Evolutionary conservation across 306 rosid genomes (phyloP).

Genomic region (Geum urbanum): DNA sequence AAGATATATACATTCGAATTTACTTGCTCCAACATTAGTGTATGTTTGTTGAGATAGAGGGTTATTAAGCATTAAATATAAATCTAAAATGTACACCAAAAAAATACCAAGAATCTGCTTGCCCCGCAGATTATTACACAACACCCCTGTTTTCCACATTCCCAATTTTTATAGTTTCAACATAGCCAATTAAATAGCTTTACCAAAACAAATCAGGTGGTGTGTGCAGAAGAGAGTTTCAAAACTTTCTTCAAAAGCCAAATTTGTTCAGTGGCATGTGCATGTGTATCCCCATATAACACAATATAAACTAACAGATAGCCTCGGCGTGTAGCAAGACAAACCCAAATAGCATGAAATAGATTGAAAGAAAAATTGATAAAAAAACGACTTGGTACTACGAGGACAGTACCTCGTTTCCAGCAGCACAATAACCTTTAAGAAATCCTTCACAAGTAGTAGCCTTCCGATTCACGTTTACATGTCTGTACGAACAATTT

Average conservation of each 20-base stretch:
- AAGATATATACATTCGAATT: constrained; percentile 30
- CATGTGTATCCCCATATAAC: not conserved
- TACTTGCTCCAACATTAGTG: constrained; percentile 32
- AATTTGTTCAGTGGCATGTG: not conserved
- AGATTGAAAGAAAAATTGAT: not conserved
- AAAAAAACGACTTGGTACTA: not conserved
- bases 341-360: not conserved
- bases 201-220: not conserved
- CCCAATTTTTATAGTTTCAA: too few species aligned
- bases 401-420: constrained; percentile 68
- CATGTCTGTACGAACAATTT: constrained; percentile 88
- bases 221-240: not conserved
- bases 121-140: not conserved
- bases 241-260: not conserved
- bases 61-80: constrained; percentile 13
- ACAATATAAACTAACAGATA: not conserved
- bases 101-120: not conserved
- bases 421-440: constrained; percentile 85
- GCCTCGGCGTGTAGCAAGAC: constrained; percentile 7
- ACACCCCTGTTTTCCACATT: not conserved
- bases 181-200: too few species aligned
- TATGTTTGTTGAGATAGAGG: constrained; percentile 10
- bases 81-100: constrained; percentile 1
- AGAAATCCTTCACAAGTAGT: constrained; percentile 86
- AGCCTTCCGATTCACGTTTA: constrained; percentile 84